A percentile compares a stretch with the other conserved stretches of the same genome.
These are phyloP conservation scores for Hydrangea macrophylla DNA, from an alignment of 148 eudicot species.

Conservation along the genomic window DNA sequence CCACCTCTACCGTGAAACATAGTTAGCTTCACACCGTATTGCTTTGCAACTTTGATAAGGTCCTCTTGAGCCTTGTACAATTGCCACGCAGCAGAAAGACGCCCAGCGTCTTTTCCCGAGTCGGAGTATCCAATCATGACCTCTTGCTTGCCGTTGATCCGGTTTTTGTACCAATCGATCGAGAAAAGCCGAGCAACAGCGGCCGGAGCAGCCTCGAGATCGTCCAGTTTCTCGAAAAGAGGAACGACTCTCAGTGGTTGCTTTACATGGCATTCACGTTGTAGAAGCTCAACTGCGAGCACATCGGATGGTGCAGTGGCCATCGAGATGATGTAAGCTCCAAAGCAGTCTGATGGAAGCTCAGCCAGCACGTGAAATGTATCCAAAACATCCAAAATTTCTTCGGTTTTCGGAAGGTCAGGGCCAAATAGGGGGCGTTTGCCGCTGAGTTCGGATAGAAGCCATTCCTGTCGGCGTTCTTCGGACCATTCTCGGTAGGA, in stretches of 20 bases:
- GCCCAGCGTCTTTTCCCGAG: too few relatives aligned
- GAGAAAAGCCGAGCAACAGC: conserved; percentile 74
- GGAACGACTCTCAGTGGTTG: conserved; percentile 78
- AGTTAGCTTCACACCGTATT: too few relatives aligned
- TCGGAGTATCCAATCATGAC: too few relatives aligned
- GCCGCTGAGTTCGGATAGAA: conserved; percentile 65
- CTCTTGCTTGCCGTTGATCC: too few relatives aligned
- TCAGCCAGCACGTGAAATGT: conserved; percentile 73
- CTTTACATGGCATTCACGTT: conserved; percentile 66
- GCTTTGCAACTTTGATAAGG: too few relatives aligned
- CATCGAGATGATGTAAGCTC: conserved; percentile 88
- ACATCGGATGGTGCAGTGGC: conserved; percentile 88
- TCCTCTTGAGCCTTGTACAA: too few relatives aligned
- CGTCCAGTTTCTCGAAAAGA: conserved; percentile 76
- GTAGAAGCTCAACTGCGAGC: too few relatives aligned
- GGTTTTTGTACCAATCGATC: conserved; percentile 79
- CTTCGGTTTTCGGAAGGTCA: conserved; percentile 74
- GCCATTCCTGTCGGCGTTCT: conserved; percentile 73
- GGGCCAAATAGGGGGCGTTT: conserved; percentile 81
- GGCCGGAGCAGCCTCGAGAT: conserved; percentile 76
- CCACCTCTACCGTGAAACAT: too few relatives aligned
- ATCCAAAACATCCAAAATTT: conserved; percentile 71
- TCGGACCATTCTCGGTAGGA: too few relatives aligned
- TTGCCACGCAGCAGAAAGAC: too few relatives aligned
- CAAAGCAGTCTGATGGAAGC: too few relatives aligned